phyloP scores from a whole-genome alignment of 2,329 filamentous ascomycete species.

The Xylaria sp. region DNA sequence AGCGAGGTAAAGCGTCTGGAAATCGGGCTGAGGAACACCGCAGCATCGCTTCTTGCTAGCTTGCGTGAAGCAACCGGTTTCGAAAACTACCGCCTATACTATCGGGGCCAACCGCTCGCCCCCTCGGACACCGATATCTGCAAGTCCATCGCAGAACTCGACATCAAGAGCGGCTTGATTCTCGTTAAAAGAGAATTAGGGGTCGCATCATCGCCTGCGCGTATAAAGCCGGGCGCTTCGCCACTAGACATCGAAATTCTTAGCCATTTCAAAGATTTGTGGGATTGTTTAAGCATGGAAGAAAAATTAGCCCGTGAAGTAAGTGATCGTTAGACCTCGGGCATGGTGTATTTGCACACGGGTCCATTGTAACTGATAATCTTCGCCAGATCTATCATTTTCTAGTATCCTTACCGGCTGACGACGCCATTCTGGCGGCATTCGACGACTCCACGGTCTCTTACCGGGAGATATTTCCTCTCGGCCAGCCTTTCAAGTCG shows the following conservation, averaged over 20 bases:
- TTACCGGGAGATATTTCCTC: slow-evolving; percentile 67
- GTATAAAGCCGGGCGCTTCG: slow-evolving; percentile 55
- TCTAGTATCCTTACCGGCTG: slow-evolving; percentile 69
- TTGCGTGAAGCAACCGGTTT: slow-evolving; percentile 73
- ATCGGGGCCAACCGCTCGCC: slow-evolving; percentile 66
- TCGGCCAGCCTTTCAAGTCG: slow-evolving; percentile 70
- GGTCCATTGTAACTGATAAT: too few relatives aligned
- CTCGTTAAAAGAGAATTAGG: slow-evolving; percentile 65
- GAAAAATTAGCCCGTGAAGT: slow-evolving; percentile 71
- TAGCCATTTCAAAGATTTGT: slow-evolving; percentile 81
- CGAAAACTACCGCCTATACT: slow-evolving; percentile 74
- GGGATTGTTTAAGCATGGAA: slow-evolving; percentile 76
- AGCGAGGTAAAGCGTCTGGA: slow-evolving; percentile 63
- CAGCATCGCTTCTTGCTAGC: slow-evolving; percentile 67
- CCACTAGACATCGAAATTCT: slow-evolving; percentile 78
- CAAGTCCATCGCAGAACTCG: slow-evolving; percentile 69
- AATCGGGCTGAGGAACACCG: slow-evolving; percentile 73
- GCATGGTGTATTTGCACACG: too few relatives aligned
- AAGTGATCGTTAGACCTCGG: too few relatives aligned
- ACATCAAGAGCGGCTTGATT: slow-evolving; percentile 65
- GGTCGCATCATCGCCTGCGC: slow-evolving; percentile 44
- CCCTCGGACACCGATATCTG: slow-evolving; percentile 61
- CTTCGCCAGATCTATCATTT: slow-evolving; percentile 66
- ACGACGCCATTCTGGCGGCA: slow-evolving; percentile 61
- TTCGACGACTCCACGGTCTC: slow-evolving; percentile 58